Percentiles rank a stretch among this genome's conserved stretches.
Evolutionary conservation across 1,284 basidiomycete genomes (phyloP).

Genomic region (Paramarasmius palmivorus): DNA sequence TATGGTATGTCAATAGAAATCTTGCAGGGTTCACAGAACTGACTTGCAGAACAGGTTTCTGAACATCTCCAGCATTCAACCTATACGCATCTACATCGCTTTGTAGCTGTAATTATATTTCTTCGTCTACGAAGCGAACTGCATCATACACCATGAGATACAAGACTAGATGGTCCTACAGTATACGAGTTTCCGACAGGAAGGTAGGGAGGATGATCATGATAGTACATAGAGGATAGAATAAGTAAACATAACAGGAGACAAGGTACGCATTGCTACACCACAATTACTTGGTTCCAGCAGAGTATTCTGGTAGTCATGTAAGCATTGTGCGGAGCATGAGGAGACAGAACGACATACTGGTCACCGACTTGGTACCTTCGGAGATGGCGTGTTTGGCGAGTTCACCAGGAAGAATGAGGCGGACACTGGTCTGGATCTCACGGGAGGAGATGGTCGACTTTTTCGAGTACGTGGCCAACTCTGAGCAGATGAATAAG

Average conservation of each 20-base stretch:
- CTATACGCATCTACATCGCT: not conserved
- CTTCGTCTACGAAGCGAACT: too few relatives aligned
- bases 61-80: not conserved
- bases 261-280: not conserved
- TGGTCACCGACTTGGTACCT: constrained; percentile 51
- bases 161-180: too few relatives aligned
- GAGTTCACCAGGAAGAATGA: constrained; percentile 80
- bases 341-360: constrained; percentile 23
- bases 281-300: constrained; percentile 23
- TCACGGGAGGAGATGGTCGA: constrained; percentile 87
- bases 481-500: constrained; percentile 43
- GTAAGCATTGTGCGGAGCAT: not conserved
- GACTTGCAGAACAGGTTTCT: constrained; percentile 7
- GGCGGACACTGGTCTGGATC: constrained; percentile 81
- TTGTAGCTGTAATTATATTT: not conserved
- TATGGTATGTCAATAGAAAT: constrained; percentile 54
- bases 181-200: constrained; percentile 6
- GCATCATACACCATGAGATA: too few relatives aligned
- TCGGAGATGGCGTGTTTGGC: constrained; percentile 72
- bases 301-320: constrained; percentile 26
- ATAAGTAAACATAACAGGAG: constrained; percentile 7
- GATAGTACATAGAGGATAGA: constrained; percentile 11
- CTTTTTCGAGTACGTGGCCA: constrained; percentile 84
- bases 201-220: constrained; percentile 1
- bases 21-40: not conserved